Evolutionary conservation across 179 eudicot species (phyloP), one percentile per base, ranked within the genome.

Genomic region (Carnegiea gigantea): DNA sequence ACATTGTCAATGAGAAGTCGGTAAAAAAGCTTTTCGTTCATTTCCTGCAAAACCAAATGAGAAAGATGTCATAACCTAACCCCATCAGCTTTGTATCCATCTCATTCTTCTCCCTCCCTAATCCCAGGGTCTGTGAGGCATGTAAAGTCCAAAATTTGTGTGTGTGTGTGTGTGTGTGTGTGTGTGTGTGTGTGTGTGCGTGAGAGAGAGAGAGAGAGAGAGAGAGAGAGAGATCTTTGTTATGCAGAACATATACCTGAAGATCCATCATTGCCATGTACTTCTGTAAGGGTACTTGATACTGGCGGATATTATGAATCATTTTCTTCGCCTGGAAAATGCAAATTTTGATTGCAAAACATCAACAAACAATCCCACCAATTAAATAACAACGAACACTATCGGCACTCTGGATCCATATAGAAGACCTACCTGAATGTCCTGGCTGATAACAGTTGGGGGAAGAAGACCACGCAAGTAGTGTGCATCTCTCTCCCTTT

Each of bases 241-340:
- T 14, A 38, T 64, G 9, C 46, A 46, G n/a, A 57, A 49, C 12
- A n/a, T 78, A 57, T 79, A 95, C 98, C 96, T 95, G 97, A 82
- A 93, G 93, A 87, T 95, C 98, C 96, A 92, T 93, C 98, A 95
- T 93, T 73, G 97, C 96, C 94, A 92, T 88, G 85, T 95, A 95
- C 82, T 87, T 90, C 77, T 95, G 98, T 59, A 93, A 76, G 24
- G 98, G 98, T 33, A 92, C 91, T 87, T 95, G 90, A 86, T 95
- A 95, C 49, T 95, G 94, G 17, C 98, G 96, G 65, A 95, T 79
- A 78, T 87, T 89, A 78, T 84, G 84, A 89, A 95, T 91, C 95
- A 92, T 79, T 86, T 92, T 95, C 88, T 89, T 93, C 76, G 91
- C 92, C 97, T 95, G 78, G 13, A 64, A 44, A 80, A 59, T 49